A percentile compares a stretch with the other conserved stretches of the same genome.
phyloP scores from a whole-genome alignment of 305 asterid species.

The Ajuga reptans region DNA sequence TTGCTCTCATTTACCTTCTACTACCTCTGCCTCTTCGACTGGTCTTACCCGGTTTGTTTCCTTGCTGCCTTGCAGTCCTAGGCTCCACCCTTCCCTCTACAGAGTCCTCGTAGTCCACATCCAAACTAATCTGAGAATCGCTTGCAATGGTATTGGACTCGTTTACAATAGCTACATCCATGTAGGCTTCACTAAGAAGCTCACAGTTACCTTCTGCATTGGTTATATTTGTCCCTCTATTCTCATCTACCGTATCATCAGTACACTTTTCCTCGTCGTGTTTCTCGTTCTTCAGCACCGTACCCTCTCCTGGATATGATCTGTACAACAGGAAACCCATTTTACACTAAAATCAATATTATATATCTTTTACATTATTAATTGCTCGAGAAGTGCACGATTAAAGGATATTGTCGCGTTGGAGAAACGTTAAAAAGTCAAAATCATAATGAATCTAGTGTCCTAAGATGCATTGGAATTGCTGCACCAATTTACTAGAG shows the following conservation, averaged over 20 bases:
- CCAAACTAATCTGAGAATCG: constrained; percentile 35
- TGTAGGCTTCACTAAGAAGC: constrained; percentile 42
- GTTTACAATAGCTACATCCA: constrained; percentile 48
- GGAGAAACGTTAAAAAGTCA: not conserved
- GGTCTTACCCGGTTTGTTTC: constrained; percentile 29
- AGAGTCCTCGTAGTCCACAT: constrained; percentile 36
- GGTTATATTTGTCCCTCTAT: constrained; percentile 1
- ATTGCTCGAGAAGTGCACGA: too few species aligned
- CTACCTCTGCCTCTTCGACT: constrained; percentile 37
- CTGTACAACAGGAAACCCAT: constrained; percentile 27
- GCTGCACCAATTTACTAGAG: not conserved
- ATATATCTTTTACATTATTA: too few species aligned
- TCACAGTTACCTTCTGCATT: constrained; percentile 28
- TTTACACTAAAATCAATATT: too few species aligned
- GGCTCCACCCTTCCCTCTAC: constrained; percentile 19
- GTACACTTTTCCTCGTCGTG: constrained; percentile 21
- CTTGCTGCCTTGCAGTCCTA: constrained; percentile 34
- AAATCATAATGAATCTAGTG: not conserved
- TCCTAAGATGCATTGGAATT: not conserved
- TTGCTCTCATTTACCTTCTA: constrained; percentile 30
- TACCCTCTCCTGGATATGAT: constrained; percentile 29
- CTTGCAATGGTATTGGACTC: constrained; percentile 32
- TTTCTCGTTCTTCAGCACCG: constrained; percentile 24
- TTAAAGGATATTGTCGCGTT: not conserved
- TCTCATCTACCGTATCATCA: constrained; percentile 14